Evolutionary conservation across 257 asterid species (phyloP).

Genomic region (Solanum virginianum): DNA sequence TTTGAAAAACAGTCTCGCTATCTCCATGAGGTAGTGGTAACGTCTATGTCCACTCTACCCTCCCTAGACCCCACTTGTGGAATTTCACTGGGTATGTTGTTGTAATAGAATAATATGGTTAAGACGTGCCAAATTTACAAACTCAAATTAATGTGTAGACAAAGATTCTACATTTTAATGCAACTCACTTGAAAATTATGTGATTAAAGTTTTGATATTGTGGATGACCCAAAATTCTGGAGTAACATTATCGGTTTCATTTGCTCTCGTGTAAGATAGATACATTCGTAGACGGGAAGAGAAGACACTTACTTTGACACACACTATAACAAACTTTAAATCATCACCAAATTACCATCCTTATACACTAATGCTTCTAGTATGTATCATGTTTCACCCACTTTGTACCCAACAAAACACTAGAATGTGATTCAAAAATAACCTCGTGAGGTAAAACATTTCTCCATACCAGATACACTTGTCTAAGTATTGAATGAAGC

Average conservation of each 20-base stretch:
- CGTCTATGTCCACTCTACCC: no score
- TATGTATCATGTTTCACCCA: not conserved
- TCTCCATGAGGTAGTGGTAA: no score
- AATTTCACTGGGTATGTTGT: no score
- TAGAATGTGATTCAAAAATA: not conserved
- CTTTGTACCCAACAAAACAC: not conserved
- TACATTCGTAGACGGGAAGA: not conserved
- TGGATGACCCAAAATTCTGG: not conserved
- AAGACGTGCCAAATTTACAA: not conserved
- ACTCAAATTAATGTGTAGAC: not conserved
- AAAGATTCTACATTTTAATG: not conserved
- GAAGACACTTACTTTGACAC: not conserved
- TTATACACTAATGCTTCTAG: not conserved
- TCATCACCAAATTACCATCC: not conserved
- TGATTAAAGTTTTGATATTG: not conserved
- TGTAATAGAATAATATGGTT: not conserved
- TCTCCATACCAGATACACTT: not conserved
- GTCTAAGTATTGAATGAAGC: not conserved
- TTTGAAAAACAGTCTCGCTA: no score
- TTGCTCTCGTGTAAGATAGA: not conserved
- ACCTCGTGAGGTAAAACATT: not conserved
- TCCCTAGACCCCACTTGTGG: no score
- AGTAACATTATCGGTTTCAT: not conserved
- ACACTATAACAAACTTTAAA: not conserved
- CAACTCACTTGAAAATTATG: not conserved